These are phyloP conservation scores for Terfezia boudieri DNA, from an alignment of 495 filamentous ascomycete species.

Conservation along the genomic window DNA sequence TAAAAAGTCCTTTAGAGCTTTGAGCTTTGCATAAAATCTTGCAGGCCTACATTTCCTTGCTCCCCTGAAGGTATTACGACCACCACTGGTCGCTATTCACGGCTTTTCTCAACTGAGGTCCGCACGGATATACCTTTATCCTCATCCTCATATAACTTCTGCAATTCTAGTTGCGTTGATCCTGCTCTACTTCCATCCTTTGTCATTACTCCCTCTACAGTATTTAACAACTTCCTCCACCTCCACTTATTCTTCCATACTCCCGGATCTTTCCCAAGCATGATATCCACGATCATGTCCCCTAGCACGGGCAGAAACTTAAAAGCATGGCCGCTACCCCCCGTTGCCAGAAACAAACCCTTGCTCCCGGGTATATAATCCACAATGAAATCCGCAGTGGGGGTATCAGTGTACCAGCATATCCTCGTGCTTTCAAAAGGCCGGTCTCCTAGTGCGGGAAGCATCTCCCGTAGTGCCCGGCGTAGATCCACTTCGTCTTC, in stretches of 20 bases:
- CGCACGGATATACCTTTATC: too few species aligned
- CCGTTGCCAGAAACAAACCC: constrained; percentile 58
- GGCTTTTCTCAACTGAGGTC: neutral
- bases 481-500: constrained; percentile 43
- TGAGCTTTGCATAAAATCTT: too few species aligned
- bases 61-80: too few species aligned
- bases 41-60: too few species aligned
- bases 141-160: neutral
- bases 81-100: too few species aligned
- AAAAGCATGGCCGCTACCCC: constrained; percentile 69
- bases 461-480: constrained; percentile 34
- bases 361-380: constrained; percentile 45
- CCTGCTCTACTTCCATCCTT: neutral
- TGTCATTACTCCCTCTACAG: neutral
- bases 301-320: constrained; percentile 80
- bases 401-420: constrained; percentile 80
- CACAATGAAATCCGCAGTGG: constrained; percentile 59
- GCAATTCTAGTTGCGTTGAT: neutral
- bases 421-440: constrained; percentile 48
- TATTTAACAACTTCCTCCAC: neutral
- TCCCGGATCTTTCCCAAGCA: constrained; percentile 14
- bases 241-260: neutral
- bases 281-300: constrained; percentile 46
- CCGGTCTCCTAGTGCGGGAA: constrained; percentile 39
- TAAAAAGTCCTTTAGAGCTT: too few species aligned